Conservation (phyloP, 2,329 filamentous ascomycete genomes). For the Hirsutella rhossiliensis region DNA sequence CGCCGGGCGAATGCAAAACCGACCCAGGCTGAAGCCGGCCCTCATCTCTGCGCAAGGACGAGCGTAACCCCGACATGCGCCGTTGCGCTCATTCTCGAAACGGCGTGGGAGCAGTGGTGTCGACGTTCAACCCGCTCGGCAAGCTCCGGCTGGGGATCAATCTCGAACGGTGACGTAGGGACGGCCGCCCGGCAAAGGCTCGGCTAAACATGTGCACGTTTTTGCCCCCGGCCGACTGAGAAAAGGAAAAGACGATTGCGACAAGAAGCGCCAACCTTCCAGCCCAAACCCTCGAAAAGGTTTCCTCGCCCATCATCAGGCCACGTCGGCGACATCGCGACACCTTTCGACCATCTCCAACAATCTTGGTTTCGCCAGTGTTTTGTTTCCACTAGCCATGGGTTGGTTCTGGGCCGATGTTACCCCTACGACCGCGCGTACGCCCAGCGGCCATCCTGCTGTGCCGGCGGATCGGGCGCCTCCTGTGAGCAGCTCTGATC, state of each 20-base stretch:
- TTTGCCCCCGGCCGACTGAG: neutral
- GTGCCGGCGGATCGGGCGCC: neutral
- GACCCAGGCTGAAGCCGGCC: slow-evolving; percentile 27
- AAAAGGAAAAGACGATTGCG: neutral
- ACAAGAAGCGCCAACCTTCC: neutral
- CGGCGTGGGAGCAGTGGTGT: neutral
- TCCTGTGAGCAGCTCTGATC: slow-evolving; percentile 17
- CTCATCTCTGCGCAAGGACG: slow-evolving; percentile 29
- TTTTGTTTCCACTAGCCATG: slow-evolving; percentile 24
- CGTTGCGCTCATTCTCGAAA: slow-evolving; percentile 8
- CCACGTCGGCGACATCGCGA: neutral
- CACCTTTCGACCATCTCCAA: neutral
- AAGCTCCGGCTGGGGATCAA: neutral
- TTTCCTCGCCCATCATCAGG: neutral
- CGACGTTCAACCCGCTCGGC: neutral
- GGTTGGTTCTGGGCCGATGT: slow-evolving; percentile 54
- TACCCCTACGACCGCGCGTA: slow-evolving; percentile 20
- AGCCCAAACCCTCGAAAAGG: neutral
- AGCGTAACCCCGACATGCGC: slow-evolving; percentile 1
- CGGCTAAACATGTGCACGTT: slow-evolving; percentile 14
- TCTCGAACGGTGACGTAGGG: slow-evolving; percentile 9
- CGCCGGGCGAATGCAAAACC: slow-evolving; percentile 28
- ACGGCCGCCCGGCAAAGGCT: slow-evolving; percentile 8
- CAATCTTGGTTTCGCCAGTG: neutral
- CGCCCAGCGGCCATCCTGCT: slow-evolving; percentile 17